phyloP scores from a whole-genome alignment of 768 basidiomycete genomes.

The Russula earlei region DNA sequence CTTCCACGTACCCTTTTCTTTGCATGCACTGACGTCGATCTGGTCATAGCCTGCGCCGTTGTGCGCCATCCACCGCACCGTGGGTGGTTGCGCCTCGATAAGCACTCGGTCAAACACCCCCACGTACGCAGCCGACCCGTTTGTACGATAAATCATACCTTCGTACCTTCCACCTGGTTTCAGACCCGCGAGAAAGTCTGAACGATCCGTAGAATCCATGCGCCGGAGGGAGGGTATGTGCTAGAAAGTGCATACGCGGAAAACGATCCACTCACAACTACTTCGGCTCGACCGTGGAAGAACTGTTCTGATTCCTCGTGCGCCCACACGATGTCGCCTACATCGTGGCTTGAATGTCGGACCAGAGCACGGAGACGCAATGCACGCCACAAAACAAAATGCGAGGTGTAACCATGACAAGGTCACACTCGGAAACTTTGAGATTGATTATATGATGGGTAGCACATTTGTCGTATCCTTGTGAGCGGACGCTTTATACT shows the following conservation, averaged over 20 bases:
- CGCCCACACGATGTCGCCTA: slow-evolving; percentile 74
- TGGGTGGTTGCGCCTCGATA: slow-evolving; percentile 53
- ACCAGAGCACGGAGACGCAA: neutral
- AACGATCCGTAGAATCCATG: slow-evolving; percentile 51
- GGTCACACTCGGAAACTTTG: neutral
- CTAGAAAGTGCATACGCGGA: neutral
- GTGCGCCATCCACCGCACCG: slow-evolving; percentile 80
- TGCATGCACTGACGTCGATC: slow-evolving; percentile 70
- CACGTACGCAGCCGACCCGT: slow-evolving; percentile 51
- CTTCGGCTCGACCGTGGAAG: slow-evolving; percentile 58
- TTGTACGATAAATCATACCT: slow-evolving; percentile 69
- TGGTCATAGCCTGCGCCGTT: slow-evolving; percentile 92
- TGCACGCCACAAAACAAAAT: slow-evolving; percentile 29
- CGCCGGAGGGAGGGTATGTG: slow-evolving; percentile 25
- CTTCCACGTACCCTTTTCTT: slow-evolving; percentile 44
- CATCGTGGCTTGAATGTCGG: neutral
- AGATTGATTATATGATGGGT: neutral
- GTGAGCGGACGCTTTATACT: neutral
- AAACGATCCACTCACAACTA: slow-evolving; percentile 48
- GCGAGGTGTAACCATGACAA: slow-evolving; percentile 19
- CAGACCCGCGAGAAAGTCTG: slow-evolving; percentile 59
- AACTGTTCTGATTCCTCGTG: slow-evolving; percentile 60
- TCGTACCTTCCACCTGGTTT: slow-evolving; percentile 63
- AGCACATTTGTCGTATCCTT: neutral
- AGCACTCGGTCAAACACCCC: slow-evolving; percentile 78